Evolutionary conservation across 371 early-diverging fungal genomes (phyloP).

Genomic region (Mortierella sp.): DNA sequence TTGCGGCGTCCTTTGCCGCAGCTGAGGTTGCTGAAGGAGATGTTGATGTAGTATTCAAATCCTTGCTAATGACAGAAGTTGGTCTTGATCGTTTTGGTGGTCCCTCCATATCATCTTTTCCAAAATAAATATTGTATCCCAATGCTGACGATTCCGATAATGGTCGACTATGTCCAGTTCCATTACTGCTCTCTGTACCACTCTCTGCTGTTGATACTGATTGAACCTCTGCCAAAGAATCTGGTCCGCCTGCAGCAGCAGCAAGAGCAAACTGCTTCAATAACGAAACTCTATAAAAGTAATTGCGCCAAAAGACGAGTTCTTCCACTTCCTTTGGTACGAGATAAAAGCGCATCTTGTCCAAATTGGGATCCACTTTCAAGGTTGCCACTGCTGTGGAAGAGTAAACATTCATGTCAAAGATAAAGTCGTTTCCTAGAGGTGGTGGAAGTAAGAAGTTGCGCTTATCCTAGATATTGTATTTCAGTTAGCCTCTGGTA

Average conservation of each 20-base stretch:
- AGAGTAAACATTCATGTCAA: slow-evolving; percentile 71
- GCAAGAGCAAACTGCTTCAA: slow-evolving; percentile 63
- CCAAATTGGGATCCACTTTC: slow-evolving; percentile 68
- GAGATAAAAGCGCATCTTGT: slow-evolving; percentile 72
- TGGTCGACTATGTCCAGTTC: slow-evolving; percentile 1
- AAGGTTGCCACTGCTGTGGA: slow-evolving; percentile 73
- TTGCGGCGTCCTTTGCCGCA: not conserved
- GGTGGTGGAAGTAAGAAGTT: slow-evolving; percentile 76
- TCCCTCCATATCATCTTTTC: slow-evolving; percentile 37
- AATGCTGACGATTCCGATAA: slow-evolving; percentile 24
- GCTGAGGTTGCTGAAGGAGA: not conserved
- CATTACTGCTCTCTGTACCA: slow-evolving; percentile 2
- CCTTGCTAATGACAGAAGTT: slow-evolving; percentile 19
- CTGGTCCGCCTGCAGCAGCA: slow-evolving; percentile 21
- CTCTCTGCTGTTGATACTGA: slow-evolving; percentile 13
- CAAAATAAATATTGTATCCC: slow-evolving; percentile 57
- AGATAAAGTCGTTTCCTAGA: slow-evolving; percentile 75
- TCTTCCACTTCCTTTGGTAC: slow-evolving; percentile 79
- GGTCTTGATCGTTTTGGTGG: slow-evolving; percentile 33
- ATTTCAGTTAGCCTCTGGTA: too few species aligned
- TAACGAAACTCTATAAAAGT: slow-evolving; percentile 80
- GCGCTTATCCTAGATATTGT: slow-evolving; percentile 68
- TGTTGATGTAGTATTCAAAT: slow-evolving; percentile 5
- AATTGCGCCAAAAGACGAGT: slow-evolving; percentile 77
- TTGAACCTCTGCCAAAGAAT: slow-evolving; percentile 1